phyloP scores from a whole-genome alignment of 2,329 filamentous ascomycete genomes.

The Neoarthrinium moseri region DNA sequence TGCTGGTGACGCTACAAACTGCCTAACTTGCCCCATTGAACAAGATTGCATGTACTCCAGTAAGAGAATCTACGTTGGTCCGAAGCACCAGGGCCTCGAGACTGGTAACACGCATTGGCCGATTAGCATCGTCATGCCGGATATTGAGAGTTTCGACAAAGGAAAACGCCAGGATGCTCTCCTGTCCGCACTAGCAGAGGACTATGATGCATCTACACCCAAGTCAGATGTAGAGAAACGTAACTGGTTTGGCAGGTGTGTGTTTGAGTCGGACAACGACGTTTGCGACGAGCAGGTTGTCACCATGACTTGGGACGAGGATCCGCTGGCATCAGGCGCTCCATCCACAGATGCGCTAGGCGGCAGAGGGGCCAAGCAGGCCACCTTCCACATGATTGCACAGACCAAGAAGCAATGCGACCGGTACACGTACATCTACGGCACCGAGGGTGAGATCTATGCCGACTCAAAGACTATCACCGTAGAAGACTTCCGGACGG shows the following conservation, averaged over 20 bases:
- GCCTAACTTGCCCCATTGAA: constrained; percentile 75
- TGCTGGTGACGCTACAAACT: constrained; percentile 82
- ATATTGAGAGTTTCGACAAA: constrained; percentile 76
- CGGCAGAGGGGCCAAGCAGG: constrained; percentile 73
- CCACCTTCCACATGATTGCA: constrained; percentile 91
- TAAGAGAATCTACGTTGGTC: constrained; percentile 75
- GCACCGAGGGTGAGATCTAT: constrained; percentile 79
- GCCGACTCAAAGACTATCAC: constrained; percentile 79
- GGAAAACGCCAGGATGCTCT: constrained; percentile 38
- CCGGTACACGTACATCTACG: constrained; percentile 82
- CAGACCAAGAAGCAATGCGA: constrained; percentile 86
- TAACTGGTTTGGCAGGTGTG: constrained; percentile 91
- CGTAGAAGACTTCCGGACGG: constrained; percentile 69
- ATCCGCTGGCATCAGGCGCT: constrained; percentile 35
- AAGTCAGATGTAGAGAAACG: constrained; percentile 45
- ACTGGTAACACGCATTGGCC: constrained; percentile 76
- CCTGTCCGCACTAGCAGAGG: constrained; percentile 36
- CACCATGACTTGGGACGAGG: constrained; percentile 83
- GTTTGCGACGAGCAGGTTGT: constrained; percentile 93
- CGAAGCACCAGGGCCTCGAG: constrained; percentile 57
- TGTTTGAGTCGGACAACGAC: constrained; percentile 89
- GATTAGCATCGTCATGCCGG: constrained; percentile 82
- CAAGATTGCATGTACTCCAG: constrained; percentile 80
- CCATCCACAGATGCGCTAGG: constrained; percentile 20
- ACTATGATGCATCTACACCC: constrained; percentile 51